Evolutionary conservation across 257 asterid species (phyloP), one percentile per base, ranked within the genome.

Genomic region (Datura wrightii): DNA sequence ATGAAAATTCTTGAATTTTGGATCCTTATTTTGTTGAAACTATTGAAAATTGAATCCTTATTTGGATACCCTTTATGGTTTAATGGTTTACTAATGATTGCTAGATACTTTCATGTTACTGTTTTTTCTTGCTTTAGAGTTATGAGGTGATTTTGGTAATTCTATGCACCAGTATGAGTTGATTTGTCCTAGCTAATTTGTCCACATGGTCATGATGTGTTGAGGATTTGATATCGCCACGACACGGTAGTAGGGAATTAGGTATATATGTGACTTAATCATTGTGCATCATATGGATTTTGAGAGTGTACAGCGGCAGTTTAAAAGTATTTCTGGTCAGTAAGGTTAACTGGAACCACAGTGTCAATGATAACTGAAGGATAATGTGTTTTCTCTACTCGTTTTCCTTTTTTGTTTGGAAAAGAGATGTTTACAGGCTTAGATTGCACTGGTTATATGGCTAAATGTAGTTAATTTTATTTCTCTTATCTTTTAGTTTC

Each of bases 291-390:
- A 8, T 3, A 46, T 46, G 58, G 80, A 39, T 74, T 72, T 46
- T 48, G 56, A 50, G 59, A 74, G 59, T 11, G 41, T 11, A 10
- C 42, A 24, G 11, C 18, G n/a, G 80, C 80, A 74, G 48, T 74
- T 18, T n/a, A 48, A 46, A 4, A 24, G 37, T 48, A 46, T 72
- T 72, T 72, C 80, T 44, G 58, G 10, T 5, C 58, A 44, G 37
- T 44, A 44, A 44, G 59, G 80, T 72, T 59, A 65, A 34, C 10
- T 34, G 9, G 72, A 65, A 65, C 46, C 58, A 72, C 58, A 72
- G 55, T 72, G 46, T 11, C 41, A 3, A 24, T 46, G 80, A n/a
- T 58, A 31, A n/a, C 36, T 7, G 19, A 48, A 24, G 81, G 60
- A 34, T 74, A 74, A 74, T 48, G 42, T 24, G 42, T 48, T 74